These are phyloP conservation scores for Ceratocystis lukuohia DNA, from an alignment of 2,329 filamentous ascomycete species.

Conservation along the genomic window DNA sequence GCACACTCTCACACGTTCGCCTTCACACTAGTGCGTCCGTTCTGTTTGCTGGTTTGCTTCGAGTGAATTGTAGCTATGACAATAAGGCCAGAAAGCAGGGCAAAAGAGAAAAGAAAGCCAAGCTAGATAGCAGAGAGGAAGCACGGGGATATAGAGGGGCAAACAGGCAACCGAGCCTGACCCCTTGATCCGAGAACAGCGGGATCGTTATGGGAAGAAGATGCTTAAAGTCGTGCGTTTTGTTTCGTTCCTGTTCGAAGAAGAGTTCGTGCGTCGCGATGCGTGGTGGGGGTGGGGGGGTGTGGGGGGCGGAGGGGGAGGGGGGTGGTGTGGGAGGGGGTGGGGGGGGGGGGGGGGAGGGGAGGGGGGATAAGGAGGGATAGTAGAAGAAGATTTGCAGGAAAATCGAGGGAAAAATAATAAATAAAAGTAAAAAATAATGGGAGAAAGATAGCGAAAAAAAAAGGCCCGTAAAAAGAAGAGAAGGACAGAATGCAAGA, in stretches of 20 bases:
- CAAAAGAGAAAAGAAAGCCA: conserved; percentile 4
- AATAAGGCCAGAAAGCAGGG: not conserved
- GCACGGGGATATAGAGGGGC: not conserved
- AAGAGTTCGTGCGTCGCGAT: not conserved
- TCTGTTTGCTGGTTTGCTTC: not conserved
- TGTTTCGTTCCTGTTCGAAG: conserved; percentile 2
- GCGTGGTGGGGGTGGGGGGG: not conserved
- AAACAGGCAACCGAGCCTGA: no score
- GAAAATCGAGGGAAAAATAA: not conserved
- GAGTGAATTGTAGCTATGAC: not conserved
- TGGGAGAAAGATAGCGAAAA: not conserved
- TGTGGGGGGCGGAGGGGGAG: no score
- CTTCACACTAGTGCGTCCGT: not conserved
- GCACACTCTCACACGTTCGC: not conserved
- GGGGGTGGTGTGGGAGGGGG: no score
- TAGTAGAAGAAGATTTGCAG: not conserved
- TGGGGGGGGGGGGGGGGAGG: not conserved
- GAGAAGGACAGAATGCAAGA: not conserved
- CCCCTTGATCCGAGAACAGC: not conserved
- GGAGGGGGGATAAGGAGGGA: not conserved
- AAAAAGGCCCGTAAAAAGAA: not conserved
- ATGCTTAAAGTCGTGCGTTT: not conserved
- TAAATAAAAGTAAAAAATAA: not conserved
- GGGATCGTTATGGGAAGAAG: not conserved
- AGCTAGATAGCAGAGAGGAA: not conserved